Evolutionary conservation across 1,284 basidiomycete genomes (phyloP).

Genomic region (Cystobasidium sp.): DNA sequence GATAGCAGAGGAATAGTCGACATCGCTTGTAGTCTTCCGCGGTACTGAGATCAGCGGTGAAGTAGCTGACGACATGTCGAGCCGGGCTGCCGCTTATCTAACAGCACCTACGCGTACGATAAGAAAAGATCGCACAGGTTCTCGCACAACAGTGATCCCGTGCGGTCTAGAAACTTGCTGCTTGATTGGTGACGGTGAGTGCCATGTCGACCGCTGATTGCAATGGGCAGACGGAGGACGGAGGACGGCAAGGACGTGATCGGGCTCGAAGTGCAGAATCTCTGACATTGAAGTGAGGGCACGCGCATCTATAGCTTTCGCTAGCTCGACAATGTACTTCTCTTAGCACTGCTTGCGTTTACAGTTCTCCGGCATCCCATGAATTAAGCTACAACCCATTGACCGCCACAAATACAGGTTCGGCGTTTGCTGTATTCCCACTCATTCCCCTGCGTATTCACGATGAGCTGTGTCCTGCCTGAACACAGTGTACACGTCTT

Average conservation of each 20-base stretch:
- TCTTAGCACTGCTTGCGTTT: background rate
- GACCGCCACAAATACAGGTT: constrained; percentile 35
- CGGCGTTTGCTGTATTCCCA: constrained; percentile 30
- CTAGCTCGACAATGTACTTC: background rate
- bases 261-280: background rate
- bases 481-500: constrained; percentile 17
- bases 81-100: background rate
- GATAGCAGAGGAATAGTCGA: constrained; percentile 91
- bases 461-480: constrained; percentile 1
- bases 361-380: background rate
- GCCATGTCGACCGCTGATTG: background rate
- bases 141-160: background rate
- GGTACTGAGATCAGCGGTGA: constrained; percentile 58
- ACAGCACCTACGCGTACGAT: too few relatives aligned
- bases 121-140: too few relatives aligned
- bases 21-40: constrained; percentile 63
- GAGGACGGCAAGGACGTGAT: background rate
- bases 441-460: background rate
- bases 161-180: background rate
- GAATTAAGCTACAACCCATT: constrained; percentile 19
- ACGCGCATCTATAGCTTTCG: background rate
- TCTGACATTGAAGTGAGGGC: too few relatives aligned
- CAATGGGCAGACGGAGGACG: background rate
- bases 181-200: background rate
- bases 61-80: constrained; percentile 26